Evolutionary conservation across 78 protist species (phyloP), one percentile per base, ranked within the genome.

Genomic region (Mastigamoeba balamuthi): DNA sequence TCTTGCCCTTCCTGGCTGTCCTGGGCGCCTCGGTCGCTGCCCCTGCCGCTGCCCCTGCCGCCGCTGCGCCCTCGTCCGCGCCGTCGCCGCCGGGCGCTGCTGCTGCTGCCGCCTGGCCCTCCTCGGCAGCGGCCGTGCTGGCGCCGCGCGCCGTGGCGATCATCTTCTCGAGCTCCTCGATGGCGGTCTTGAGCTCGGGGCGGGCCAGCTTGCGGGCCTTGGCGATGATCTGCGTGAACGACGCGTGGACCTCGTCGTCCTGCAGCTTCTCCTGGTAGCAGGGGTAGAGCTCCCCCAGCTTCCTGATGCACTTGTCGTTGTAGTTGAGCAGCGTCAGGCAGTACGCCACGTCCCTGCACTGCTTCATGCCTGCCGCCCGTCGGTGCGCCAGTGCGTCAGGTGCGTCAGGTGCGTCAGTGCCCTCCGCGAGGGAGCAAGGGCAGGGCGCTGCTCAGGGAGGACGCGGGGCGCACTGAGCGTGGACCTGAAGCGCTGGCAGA

Each of bases 401-500:
- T 3, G 30, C 66, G 30, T 63, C 66, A 48, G 23, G 23, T 75
- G 25, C 25, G 52, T 36, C 2, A 40, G 35, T n/a, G n/a, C n/a
- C n/a, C n/a, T n/a, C n/a, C n/a, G n/a, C 8, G 10, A 7, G 29
- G 3, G 52, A 28, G 28, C 40, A 69, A 9, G 8, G 30, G 8
- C 25, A 77, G 63, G 64, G 7, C 3, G 27, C 36, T 10, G 17
- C 36, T 27, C 28, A 43, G 38, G 37, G 4, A 43, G 10, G 36
- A 29, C 30, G 29, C 36, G 10, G 36, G 23, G 39, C 71, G 33
- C 65, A 41, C 85, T 69, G 76, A 70, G 33, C 0, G 86, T 72
- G 63, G 69, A 7, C 29, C 52, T 40, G 71, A 94, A 78, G 53
- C 98, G 74, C 25, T 74, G 76, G 77, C 93, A 86, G 25, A 94